Base-by-base conservation (phyloP, 75 land plant genomes). In the Picea glauca region DNA sequence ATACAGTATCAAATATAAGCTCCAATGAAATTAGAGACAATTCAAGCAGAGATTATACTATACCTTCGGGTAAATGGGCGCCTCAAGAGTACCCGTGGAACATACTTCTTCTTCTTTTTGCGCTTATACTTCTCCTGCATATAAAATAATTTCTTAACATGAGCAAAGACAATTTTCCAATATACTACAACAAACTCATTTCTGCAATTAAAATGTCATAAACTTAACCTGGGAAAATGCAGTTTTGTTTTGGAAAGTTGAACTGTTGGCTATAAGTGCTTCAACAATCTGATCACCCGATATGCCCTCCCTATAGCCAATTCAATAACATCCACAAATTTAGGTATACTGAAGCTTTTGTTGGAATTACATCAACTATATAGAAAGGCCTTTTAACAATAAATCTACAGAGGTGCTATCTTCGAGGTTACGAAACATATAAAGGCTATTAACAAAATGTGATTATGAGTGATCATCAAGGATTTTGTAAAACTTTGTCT, bases 21-120 rank as follows among this genome's bases (percentile, higher is more conserved):
- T 33, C 17, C 13, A 3, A 5, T 32, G 1, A 33, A 14, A 66
- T 35, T 66, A 33, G 70, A 33, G 70, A 38, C 70, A 40, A 43
- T n/a, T 43, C 54, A 70, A 43, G 50, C 23, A 70, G 23, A 59
- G 14, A 58, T 50, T 18, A 15, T 68, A n/a, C 50, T 20, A 58
- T 70, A 95, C 98, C 98, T 92, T 78, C 98, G 80, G 35, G 94
- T 79, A 86, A 85, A 90, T 11, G 99, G 99, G 11, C 92, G 90
- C 77, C 98, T 85, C 62, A 97, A 43, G 63, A 97, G 92, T 21
- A 97, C 89, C 60, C 84, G 85, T 13, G 99, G 99, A 38, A 95
- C 93, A 88, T 94, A 97, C 77, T 97, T 97, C 83, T 97, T 97
- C 62, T 94, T 95, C 79, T 97, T 97, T 76, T 86, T 92, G 30